These are phyloP conservation scores for Heracleum sosnowskyi DNA, from an alignment of 129 eudicot genomes.

Conservation along the genomic window DNA sequence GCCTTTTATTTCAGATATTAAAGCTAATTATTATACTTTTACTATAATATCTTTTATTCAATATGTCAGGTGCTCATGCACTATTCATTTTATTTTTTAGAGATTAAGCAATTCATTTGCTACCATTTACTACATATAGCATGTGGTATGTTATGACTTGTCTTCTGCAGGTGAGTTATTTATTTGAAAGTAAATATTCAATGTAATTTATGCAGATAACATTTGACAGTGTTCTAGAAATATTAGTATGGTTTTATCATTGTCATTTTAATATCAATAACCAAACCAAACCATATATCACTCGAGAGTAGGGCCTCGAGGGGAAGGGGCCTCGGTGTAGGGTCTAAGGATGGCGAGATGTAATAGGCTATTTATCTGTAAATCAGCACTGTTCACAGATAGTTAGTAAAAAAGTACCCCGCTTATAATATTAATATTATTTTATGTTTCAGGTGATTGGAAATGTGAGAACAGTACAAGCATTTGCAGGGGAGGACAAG, in stretches of 20 bases:
- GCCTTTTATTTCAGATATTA: background rate
- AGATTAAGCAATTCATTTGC: background rate
- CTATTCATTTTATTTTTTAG: too few species aligned
- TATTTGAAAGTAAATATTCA: background rate
- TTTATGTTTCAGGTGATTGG: constrained; percentile 62
- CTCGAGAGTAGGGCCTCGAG: background rate
- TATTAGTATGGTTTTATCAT: background rate
- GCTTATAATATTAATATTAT: background rate
- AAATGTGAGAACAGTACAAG: constrained; percentile 96
- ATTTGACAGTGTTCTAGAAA: background rate
- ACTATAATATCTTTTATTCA: background rate
- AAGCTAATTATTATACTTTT: background rate
- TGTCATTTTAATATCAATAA: background rate
- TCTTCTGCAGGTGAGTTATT: background rate
- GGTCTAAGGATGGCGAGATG: background rate
- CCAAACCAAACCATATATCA: background rate
- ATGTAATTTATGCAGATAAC: background rate
- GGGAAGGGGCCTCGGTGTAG: background rate
- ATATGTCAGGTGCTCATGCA: background rate
- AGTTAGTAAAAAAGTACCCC: background rate
- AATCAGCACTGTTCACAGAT: background rate
- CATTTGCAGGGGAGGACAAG: constrained; percentile 89
- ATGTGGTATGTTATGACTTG: background rate
- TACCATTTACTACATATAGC: background rate
- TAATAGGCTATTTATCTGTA: background rate